Evolutionary conservation across 1,284 basidiomycete species (phyloP).

Genomic region (Tremellales sp.): DNA sequence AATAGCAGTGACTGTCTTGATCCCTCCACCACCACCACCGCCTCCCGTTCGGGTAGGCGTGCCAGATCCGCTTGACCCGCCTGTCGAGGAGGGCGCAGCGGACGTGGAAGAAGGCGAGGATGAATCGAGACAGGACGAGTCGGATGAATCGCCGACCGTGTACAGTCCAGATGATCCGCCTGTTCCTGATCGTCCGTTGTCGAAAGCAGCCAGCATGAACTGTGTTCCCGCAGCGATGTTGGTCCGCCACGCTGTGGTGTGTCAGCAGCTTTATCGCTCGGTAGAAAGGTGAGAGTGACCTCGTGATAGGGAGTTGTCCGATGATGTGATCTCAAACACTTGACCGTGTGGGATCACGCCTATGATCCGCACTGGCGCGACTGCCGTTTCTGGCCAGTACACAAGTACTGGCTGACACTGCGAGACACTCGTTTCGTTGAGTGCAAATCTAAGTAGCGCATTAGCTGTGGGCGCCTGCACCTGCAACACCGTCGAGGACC

Average conservation of each 20-base stretch:
- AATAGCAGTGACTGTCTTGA: slow-evolving; percentile 38
- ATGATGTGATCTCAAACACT: slow-evolving; percentile 27
- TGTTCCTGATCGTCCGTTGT: slow-evolving; percentile 15
- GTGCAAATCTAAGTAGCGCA: slow-evolving; percentile 26
- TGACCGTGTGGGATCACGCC: slow-evolving; percentile 42
- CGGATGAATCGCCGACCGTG: slow-evolving; percentile 20
- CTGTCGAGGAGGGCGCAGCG: slow-evolving; percentile 7
- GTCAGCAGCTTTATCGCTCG: slow-evolving; percentile 2
- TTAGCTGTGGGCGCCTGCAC: neutral
- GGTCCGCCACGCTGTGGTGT: slow-evolving; percentile 27
- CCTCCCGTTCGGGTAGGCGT: slow-evolving; percentile 10
- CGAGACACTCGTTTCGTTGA: slow-evolving; percentile 30
- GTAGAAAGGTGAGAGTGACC: slow-evolving; percentile 8
- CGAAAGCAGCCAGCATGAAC: slow-evolving; percentile 36
- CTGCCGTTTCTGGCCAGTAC: slow-evolving; percentile 28
- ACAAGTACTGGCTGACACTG: slow-evolving; percentile 35
- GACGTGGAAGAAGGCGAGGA: slow-evolving; percentile 33
- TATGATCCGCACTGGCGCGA: slow-evolving; percentile 29
- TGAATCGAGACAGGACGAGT: slow-evolving; percentile 25
- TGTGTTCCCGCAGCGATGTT: slow-evolving; percentile 32
- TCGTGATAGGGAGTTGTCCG: slow-evolving; percentile 8
- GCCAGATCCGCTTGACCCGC: slow-evolving; percentile 12
- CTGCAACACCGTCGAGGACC: neutral
- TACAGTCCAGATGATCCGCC: slow-evolving; percentile 34
- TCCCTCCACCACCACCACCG: slow-evolving; percentile 12